Conservation (phyloP, 2,329 filamentous ascomycete species). For the Colletotrichum scovillei region DNA sequence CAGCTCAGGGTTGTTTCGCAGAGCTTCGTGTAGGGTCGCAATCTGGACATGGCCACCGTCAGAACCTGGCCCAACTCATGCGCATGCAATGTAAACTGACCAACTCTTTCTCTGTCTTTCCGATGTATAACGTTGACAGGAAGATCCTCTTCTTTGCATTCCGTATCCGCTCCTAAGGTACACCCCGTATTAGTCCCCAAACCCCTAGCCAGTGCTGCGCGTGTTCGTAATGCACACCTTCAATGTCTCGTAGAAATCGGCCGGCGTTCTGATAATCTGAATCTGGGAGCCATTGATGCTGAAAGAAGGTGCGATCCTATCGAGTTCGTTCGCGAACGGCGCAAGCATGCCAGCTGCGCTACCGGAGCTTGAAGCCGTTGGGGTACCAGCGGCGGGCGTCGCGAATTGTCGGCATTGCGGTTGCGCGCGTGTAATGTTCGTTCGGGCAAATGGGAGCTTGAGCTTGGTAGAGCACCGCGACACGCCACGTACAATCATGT, state of each 20-base stretch:
- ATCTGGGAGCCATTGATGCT: slow-evolving; percentile 86
- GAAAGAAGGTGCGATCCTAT: slow-evolving; percentile 91
- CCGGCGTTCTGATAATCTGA: slow-evolving; percentile 79
- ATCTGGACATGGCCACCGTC: slow-evolving; percentile 63
- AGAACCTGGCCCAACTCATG: background rate
- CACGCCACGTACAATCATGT: slow-evolving; percentile 48
- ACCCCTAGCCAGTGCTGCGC: background rate
- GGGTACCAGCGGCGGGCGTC: slow-evolving; percentile 32
- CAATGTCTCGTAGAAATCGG: slow-evolving; percentile 91
- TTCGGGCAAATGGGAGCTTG: slow-evolving; percentile 28
- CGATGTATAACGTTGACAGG: slow-evolving; percentile 96
- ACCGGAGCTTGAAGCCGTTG: slow-evolving; percentile 39
- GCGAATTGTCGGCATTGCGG: slow-evolving; percentile 36
- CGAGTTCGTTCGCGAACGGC: slow-evolving; percentile 77
- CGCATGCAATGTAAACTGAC: slow-evolving; percentile 50
- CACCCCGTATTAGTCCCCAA: background rate
- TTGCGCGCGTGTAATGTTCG: slow-evolving; percentile 19
- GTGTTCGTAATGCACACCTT: slow-evolving; percentile 69
- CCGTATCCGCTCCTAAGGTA: slow-evolving; percentile 78
- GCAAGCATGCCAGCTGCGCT: slow-evolving; percentile 56
- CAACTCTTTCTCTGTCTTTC: slow-evolving; percentile 90
- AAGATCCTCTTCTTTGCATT: slow-evolving; percentile 85
- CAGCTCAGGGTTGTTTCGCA: slow-evolving; percentile 79
- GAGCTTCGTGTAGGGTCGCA: slow-evolving; percentile 78
- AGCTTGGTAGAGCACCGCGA: slow-evolving; percentile 45